Conservation (phyloP, 1,284 basidiomycete genomes). For the Cutaneotrichosporon sp. region DNA sequence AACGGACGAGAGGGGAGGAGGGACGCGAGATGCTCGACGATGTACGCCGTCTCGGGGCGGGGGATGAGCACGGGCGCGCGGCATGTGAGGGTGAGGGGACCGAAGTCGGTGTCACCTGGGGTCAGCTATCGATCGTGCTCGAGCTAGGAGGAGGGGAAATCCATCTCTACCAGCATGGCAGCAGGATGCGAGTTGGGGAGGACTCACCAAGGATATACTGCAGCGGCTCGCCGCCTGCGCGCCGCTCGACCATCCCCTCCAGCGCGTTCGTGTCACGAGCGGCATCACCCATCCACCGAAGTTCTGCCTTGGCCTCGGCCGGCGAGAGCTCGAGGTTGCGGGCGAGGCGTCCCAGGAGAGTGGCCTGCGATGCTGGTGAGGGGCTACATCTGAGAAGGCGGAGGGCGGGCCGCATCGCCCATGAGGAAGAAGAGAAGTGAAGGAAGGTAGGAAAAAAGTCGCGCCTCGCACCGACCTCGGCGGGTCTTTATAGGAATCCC, state of each 20-base stretch:
- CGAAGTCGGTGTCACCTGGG: conserved; percentile 83
- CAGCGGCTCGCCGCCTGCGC: conserved; percentile 72
- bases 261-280: conserved; percentile 11
- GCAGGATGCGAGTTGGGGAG: background rate
- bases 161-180: background rate
- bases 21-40: conserved; percentile 57
- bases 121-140: background rate
- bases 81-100: conserved; percentile 68
- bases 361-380: background rate
- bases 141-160: background rate
- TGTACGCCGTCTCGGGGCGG: conserved; percentile 83
- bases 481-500: background rate
- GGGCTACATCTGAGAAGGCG: conserved; percentile 8
- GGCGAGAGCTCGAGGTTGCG: conserved; percentile 41
- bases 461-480: background rate
- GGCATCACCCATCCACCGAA: conserved; percentile 44
- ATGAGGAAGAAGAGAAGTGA: conserved; percentile 1
- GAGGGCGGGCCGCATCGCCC: background rate
- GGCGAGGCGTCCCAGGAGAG: conserved; percentile 18
- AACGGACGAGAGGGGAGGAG: conserved; percentile 19
- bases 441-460: background rate
- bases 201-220: conserved; percentile 80
- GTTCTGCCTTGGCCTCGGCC: conserved; percentile 42
- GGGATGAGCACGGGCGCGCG: conserved; percentile 83
- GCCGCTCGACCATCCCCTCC: conserved; percentile 34